Base-by-base conservation (phyloP, 2,329 filamentous ascomycete species). In the Scortechinia acanthostroma region DNA sequence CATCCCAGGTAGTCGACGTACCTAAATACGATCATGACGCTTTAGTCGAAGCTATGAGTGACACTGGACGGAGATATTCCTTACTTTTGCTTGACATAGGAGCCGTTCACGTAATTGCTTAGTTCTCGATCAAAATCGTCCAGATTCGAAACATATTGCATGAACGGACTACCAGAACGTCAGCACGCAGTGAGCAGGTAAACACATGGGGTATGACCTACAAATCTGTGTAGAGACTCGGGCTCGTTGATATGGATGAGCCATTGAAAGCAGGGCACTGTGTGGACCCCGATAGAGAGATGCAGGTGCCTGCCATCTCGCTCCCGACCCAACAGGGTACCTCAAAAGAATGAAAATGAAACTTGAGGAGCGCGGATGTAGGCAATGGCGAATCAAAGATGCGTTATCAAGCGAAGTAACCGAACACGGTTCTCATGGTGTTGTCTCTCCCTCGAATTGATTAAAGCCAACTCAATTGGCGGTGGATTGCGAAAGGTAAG, bases 1-100 rank as follows among this genome's bases (percentile, higher is more conserved):
- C 93, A 98, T 46, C 91, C 91, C 51, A 98, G 77, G 42, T 89
- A 71, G 45, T 76, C 72, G 61, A 87, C 75, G 65, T 91, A 98
- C 70, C 91, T 97, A 57, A 45, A 49, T 49, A 54, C 47, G n/a
- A n/a, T 30, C n/a, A 30, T 30, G 25, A 30, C n/a, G 54, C 52
- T 48, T 42, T 47, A 43, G 25, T 30, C 20, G 21, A n/a, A 47
- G 15, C 22, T 46, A 4, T 43, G 19, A 42, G 15, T n/a, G 23
- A 25, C 30, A 16, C 42, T 42, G 28, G 16, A 21, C 22, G 22
- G 23, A 47, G 22, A n/a, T n/a, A 59, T n/a, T n/a, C n/a, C 81
- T 61, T 74, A 96, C 90, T 94, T 88, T 58, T 74, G 65, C 57
- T 83, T 77, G 44, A 91, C 78, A 67, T 91, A 97, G 50, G 73